These are phyloP conservation scores for Westerdykella ornata DNA, from an alignment of 2,329 filamentous ascomycete species.

Conservation along the genomic window DNA sequence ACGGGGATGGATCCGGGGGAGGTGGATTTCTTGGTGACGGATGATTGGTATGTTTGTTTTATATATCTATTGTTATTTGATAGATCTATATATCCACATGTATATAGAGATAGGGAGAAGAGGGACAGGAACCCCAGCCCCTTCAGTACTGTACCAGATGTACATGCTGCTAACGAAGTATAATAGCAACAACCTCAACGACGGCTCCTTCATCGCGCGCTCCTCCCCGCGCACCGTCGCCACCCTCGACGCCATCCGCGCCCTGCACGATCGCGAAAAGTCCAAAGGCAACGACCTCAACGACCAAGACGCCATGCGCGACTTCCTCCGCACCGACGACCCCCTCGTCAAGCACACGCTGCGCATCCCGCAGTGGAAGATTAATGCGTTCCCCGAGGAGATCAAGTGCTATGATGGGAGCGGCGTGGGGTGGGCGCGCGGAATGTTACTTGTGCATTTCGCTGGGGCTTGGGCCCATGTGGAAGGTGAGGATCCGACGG, in stretches of 20 bases:
- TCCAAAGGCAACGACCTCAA: conserved; percentile 21
- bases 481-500: conserved; percentile 35
- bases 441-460: conserved; percentile 38
- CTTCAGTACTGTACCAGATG: too few relatives aligned
- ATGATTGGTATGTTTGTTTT: conserved; percentile 28
- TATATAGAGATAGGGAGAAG: neutral
- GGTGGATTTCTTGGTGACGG: conserved; percentile 35
- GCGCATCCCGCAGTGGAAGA: conserved; percentile 33
- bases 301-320: conserved; percentile 37
- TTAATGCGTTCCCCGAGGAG: conserved; percentile 39
- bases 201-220: conserved; percentile 37
- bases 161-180: neutral
- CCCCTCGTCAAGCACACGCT: conserved; percentile 15
- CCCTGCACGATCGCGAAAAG: conserved; percentile 18
- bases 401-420: conserved; percentile 35
- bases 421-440: conserved; percentile 26
- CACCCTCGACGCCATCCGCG: conserved; percentile 28
- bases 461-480: conserved; percentile 40
- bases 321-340: conserved; percentile 25
- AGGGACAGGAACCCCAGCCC: neutral
- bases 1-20: conserved; percentile 26
- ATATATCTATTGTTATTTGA: neutral
- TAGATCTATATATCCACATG: neutral
- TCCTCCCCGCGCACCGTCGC: conserved; percentile 30
- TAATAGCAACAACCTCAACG: conserved; percentile 32